Percentiles rank a stretch among this genome's conserved stretches.
These are phyloP conservation scores for Medicago lupulina DNA, from an alignment of 306 rosid species.

Conservation along the genomic window DNA sequence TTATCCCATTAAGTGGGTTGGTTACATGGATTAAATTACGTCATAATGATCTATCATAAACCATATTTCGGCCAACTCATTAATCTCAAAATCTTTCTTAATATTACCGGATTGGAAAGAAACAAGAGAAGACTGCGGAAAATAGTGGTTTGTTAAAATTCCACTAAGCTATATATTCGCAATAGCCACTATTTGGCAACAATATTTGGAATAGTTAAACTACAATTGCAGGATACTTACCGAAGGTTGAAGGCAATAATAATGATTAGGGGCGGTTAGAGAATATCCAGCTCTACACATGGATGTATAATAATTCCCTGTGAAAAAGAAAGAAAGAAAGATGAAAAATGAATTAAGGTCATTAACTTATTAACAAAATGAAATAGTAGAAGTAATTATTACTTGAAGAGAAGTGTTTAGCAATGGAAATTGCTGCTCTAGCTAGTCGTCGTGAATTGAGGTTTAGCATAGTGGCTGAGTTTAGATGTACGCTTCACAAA, in stretches of 20 bases:
- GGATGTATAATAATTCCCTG: conserved; percentile 39
- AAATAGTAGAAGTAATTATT: conserved; percentile 12
- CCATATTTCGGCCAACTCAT: no score
- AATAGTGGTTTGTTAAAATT: background rate
- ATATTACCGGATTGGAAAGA: no score
- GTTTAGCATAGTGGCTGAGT: conserved; percentile 37
- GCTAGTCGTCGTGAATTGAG: conserved; percentile 33
- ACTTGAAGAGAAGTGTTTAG: conserved; percentile 40
- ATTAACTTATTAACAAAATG: background rate
- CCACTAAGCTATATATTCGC: background rate
- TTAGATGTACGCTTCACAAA: background rate
- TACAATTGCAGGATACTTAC: conserved; percentile 32
- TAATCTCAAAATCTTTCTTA: no score
- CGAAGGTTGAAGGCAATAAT: conserved; percentile 28
- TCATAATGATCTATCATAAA: no score
- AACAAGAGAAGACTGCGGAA: no score
- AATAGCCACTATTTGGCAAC: background rate
- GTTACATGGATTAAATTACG: no score
- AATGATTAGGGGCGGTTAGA: conserved; percentile 18
- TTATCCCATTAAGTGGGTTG: no score
- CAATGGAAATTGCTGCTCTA: conserved; percentile 45
- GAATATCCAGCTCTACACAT: background rate
- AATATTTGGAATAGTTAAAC: no score
- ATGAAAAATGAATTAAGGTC: background rate
- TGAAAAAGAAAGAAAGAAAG: conserved; percentile 26